Conservation (phyloP, 2,329 filamentous ascomycete genomes). For the Ceratocystis diversiconidia region DNA sequence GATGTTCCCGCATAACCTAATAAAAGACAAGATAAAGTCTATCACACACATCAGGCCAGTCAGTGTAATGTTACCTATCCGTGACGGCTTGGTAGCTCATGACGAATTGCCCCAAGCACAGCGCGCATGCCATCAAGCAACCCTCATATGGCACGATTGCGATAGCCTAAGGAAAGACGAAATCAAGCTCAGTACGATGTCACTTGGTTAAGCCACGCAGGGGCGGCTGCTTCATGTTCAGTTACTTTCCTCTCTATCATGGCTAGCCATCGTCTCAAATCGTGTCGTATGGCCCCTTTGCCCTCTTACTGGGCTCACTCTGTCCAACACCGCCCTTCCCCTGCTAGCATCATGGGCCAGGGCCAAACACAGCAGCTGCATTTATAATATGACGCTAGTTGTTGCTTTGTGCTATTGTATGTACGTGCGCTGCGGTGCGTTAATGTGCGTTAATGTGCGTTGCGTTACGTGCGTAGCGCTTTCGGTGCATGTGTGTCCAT, state of each 20-base stretch:
- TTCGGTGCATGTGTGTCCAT: constrained; percentile 1
- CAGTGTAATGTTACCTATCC: not conserved
- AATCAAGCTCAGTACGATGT: not conserved
- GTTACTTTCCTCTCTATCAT: not conserved
- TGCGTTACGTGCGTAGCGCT: not conserved
- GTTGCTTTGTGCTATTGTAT: not conserved
- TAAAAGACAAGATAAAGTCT: not conserved
- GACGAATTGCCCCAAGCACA: not conserved
- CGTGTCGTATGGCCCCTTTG: not conserved
- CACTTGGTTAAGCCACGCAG: not conserved
- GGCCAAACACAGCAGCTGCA: not conserved
- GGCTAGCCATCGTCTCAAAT: not conserved
- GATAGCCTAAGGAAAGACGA: not conserved
- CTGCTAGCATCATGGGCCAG: not conserved
- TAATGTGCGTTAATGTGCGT: not conserved
- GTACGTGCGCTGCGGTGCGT: not conserved
- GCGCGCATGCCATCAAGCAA: not conserved
- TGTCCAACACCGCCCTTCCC: not conserved
- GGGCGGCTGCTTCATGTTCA: not conserved
- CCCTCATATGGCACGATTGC: not conserved
- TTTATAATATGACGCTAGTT: not conserved
- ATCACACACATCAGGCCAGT: not conserved
- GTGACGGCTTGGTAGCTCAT: not conserved
- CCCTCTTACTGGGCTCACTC: not conserved
- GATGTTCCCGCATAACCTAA: not conserved